phyloP scores from a whole-genome alignment of 2,329 filamentous ascomycete genomes.

The Graphiopsis chlorocephala region DNA sequence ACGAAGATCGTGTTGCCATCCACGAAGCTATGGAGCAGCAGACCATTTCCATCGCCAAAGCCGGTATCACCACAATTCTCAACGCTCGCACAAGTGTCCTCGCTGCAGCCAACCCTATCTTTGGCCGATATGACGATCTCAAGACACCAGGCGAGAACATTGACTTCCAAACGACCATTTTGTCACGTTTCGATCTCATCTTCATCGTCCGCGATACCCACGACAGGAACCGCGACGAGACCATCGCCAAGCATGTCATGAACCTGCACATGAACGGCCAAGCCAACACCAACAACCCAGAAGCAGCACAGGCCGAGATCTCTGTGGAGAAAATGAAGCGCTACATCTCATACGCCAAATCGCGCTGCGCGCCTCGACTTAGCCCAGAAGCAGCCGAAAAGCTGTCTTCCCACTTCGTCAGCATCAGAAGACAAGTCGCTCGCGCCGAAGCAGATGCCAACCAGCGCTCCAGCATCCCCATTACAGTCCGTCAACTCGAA shows the following conservation, averaged over 20 bases:
- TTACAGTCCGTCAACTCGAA: constrained; percentile 94
- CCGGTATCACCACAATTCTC: constrained; percentile 95
- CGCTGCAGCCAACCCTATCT: constrained; percentile 94
- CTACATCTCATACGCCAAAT: constrained; percentile 96
- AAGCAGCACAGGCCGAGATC: constrained; percentile 82
- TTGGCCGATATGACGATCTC: constrained; percentile 96
- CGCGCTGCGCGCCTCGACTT: constrained; percentile 88
- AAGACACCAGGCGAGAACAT: constrained; percentile 98
- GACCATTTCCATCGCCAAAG: constrained; percentile 98
- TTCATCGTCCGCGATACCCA: constrained; percentile 98
- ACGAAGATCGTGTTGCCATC: constrained; percentile 95
- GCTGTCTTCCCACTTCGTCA: constrained; percentile 94
- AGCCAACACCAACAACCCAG: constrained; percentile 70
- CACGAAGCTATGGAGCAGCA: constrained; percentile 99
- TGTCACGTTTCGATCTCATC: constrained; percentile 99
- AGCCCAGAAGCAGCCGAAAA: constrained; percentile 91
- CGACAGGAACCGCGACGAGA: constrained; percentile 82
- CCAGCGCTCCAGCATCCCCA: constrained; percentile 87
- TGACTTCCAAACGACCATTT: constrained; percentile 96
- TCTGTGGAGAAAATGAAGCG: constrained; percentile 95
- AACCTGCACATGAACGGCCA: constrained; percentile 91
- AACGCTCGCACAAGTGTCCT: constrained; percentile 94
- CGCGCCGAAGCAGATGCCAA: constrained; percentile 87
- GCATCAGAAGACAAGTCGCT: constrained; percentile 91
- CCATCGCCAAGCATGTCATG: constrained; percentile 95